These are phyloP conservation scores for Fusarium praegraminearum DNA, from an alignment of 2,329 filamentous ascomycete genomes.

Conservation along the genomic window DNA sequence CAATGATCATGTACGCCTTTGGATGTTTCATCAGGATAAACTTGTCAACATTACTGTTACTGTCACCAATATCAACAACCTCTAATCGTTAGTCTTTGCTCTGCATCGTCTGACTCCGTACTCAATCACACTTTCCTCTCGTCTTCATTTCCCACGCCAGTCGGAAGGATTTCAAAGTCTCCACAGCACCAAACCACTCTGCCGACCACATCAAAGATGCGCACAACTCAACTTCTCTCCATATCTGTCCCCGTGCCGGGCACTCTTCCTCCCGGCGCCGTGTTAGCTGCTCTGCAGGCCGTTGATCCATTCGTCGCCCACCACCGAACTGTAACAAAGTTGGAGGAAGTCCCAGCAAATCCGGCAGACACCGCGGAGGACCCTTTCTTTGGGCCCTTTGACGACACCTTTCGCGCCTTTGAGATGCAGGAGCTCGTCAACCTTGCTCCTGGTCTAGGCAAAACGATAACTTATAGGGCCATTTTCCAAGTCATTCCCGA, in stretches of 20 bases:
- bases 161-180: not conserved
- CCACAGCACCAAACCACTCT: constrained; percentile 1
- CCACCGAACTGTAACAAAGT: constrained; percentile 54
- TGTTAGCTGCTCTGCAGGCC: constrained; percentile 56
- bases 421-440: constrained; percentile 50
- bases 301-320: constrained; percentile 58
- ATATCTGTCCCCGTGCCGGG: constrained; percentile 59
- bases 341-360: constrained; percentile 51
- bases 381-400: constrained; percentile 57
- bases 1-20: constrained; percentile 42
- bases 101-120: constrained; percentile 4
- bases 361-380: constrained; percentile 54
- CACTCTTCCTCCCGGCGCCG: constrained; percentile 52
- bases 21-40: constrained; percentile 35
- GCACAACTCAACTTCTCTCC: constrained; percentile 50
- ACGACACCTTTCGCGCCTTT: constrained; percentile 53
- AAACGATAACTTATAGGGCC: constrained; percentile 57
- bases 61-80: constrained; percentile 13
- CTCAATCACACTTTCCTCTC: constrained; percentile 6
- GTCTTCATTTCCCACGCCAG: not conserved
- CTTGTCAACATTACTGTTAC: constrained; percentile 17
- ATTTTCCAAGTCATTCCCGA: constrained; percentile 58
- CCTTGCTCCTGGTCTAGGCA: constrained; percentile 56
- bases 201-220: constrained; percentile 46
- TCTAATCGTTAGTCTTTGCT: constrained; percentile 9